phyloP scores from a whole-genome alignment of 148 eudicot species.

The Dysphania ambrosioides region DNA sequence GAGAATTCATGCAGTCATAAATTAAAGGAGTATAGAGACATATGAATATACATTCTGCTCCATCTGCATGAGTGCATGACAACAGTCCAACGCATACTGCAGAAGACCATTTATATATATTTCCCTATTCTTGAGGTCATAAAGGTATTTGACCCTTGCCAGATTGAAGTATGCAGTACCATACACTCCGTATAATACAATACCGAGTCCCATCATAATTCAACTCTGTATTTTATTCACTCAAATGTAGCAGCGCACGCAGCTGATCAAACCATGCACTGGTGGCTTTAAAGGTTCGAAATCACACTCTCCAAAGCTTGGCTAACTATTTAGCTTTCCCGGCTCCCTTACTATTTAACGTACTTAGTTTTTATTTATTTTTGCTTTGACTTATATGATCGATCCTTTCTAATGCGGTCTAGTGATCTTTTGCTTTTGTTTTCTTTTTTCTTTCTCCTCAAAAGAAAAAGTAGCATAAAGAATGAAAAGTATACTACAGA shows the following conservation, averaged over 20 bases:
- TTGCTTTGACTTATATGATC: too few relatives aligned
- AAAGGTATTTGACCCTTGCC: slow-evolving; percentile 20
- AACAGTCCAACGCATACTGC: background rate
- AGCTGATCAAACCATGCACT: background rate
- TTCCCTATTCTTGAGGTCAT: slow-evolving; percentile 7
- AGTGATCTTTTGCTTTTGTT: too few relatives aligned
- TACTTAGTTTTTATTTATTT: too few relatives aligned
- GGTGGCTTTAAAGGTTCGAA: background rate
- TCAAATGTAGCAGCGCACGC: background rate
- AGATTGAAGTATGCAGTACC: background rate
- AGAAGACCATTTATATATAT: background rate
- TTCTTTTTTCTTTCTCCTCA: too few relatives aligned
- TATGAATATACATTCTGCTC: too few relatives aligned
- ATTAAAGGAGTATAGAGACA: too few relatives aligned
- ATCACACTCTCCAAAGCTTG: background rate
- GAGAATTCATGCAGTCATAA: too few relatives aligned
- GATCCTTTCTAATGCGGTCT: too few relatives aligned
- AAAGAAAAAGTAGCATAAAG: too few relatives aligned
- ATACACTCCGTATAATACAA: background rate
- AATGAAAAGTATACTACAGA: background rate
- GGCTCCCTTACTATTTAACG: background rate
- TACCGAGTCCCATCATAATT: background rate
- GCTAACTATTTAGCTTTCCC: too few relatives aligned
- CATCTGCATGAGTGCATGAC: too few relatives aligned
- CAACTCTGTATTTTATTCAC: background rate